Conservation (phyloP, 352 stramenopile genomes). For the Phytophthora fragariae region DNA sequence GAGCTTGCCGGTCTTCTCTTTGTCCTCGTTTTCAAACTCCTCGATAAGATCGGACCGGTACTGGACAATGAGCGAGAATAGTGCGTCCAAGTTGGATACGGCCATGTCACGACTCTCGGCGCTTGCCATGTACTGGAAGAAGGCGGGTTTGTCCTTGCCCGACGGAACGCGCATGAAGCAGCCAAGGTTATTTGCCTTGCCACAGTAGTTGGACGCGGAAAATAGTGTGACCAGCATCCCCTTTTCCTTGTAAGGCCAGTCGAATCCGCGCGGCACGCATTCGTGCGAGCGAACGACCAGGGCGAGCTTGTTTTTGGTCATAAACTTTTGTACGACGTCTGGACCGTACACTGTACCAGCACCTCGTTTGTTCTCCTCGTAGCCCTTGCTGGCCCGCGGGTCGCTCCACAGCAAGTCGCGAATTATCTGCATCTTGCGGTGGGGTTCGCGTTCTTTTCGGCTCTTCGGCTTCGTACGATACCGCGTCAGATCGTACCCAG, state of each 20-base stretch:
- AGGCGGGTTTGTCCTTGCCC: conserved; percentile 76
- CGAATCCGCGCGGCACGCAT: conserved; percentile 82
- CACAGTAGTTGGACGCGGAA: conserved; percentile 89
- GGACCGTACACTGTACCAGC: conserved; percentile 81
- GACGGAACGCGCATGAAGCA: conserved; percentile 87
- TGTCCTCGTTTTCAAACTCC: conserved; percentile 70
- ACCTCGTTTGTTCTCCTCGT: conserved; percentile 84
- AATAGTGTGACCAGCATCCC: conserved; percentile 90
- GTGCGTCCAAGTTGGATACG: conserved; percentile 80
- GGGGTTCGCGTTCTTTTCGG: conserved; percentile 58
- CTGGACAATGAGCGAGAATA: conserved; percentile 89
- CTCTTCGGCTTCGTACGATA: conserved; percentile 72
- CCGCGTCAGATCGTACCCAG: conserved; percentile 78
- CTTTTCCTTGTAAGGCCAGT: conserved; percentile 83
- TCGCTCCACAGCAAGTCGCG: conserved; percentile 88
- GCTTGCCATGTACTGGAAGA: conserved; percentile 91
- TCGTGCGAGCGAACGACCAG: conserved; percentile 89
- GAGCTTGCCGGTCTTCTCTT: conserved; percentile 49
- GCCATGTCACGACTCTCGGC: conserved; percentile 82
- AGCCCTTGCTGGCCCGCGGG: conserved; percentile 68
- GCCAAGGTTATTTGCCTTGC: conserved; percentile 85
- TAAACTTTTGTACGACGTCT: conserved; percentile 87
- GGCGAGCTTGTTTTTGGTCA: conserved; percentile 85
- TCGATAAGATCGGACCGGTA: conserved; percentile 68
- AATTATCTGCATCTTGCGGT: conserved; percentile 77